phyloP scores from a whole-genome alignment of 2,329 filamentous ascomycete genomes.

The Bertia moriformis region DNA sequence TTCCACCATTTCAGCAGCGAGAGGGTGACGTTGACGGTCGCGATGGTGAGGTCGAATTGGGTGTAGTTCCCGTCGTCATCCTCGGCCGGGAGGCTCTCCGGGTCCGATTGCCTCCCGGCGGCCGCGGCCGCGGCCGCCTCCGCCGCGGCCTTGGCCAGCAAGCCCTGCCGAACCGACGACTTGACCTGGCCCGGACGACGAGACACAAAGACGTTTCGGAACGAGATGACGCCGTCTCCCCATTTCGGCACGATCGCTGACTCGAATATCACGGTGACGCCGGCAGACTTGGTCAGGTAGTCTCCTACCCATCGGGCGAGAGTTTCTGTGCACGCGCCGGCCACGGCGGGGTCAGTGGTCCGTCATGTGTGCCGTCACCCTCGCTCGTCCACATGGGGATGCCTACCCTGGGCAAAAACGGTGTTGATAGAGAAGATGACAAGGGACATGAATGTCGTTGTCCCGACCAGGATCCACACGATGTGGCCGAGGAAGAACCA shows the following conservation, averaged over 20 bases:
- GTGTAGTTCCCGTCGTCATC: slow-evolving; percentile 93
- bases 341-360: slow-evolving; percentile 7
- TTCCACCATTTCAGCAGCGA: slow-evolving; percentile 99
- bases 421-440: slow-evolving; percentile 87
- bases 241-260: slow-evolving; percentile 94
- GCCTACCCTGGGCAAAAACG: slow-evolving; percentile 76
- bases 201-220: slow-evolving; percentile 92
- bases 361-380: neutral
- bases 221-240: slow-evolving; percentile 87
- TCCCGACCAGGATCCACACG: slow-evolving; percentile 86
- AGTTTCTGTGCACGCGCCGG: slow-evolving; percentile 46
- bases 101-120: slow-evolving; percentile 30
- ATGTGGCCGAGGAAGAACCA: slow-evolving; percentile 91
- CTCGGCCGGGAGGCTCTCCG: slow-evolving; percentile 26
- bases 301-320: slow-evolving; percentile 87
- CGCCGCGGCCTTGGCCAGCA: slow-evolving; percentile 68
- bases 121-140: slow-evolving; percentile 57
- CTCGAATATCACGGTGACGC: slow-evolving; percentile 88
- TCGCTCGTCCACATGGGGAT: neutral
- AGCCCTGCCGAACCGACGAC: slow-evolving; percentile 83
- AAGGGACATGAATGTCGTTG: slow-evolving; percentile 90
- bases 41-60: slow-evolving; percentile 92
- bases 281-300: slow-evolving; percentile 85
- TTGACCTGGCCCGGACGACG: slow-evolving; percentile 69
- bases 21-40: slow-evolving; percentile 86